Percentiles rank a stretch among this genome's conserved stretches.
Conservation (phyloP, 176 grass and related monocot genomes). For the Tillandsia leiboldiana region DNA sequence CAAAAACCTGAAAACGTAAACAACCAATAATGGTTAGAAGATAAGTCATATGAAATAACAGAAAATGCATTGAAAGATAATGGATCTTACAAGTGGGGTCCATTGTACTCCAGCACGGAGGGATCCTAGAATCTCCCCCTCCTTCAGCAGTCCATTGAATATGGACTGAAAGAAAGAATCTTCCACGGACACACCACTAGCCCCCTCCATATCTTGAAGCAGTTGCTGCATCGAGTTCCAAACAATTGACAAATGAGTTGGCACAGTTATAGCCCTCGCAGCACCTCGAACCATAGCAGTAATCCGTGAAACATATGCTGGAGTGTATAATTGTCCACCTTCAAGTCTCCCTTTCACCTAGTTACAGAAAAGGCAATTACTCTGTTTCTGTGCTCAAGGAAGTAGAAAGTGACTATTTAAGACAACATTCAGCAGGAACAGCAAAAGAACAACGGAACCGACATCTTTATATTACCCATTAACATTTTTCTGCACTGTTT, state of each 20-base stretch:
- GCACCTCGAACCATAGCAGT: slow-evolving; percentile 92
- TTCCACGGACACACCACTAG: slow-evolving; percentile 85
- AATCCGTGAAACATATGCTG: slow-evolving; percentile 77
- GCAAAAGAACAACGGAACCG: neutral
- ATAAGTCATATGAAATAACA: slow-evolving; percentile 13
- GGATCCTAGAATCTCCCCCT: slow-evolving; percentile 59
- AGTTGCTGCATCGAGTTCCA: slow-evolving; percentile 93
- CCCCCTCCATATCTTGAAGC: slow-evolving; percentile 80
- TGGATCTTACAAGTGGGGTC: slow-evolving; percentile 82
- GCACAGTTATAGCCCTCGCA: slow-evolving; percentile 77
- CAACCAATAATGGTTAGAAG: slow-evolving; percentile 15
- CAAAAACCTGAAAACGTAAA: slow-evolving; percentile 63
- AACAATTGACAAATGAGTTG: slow-evolving; percentile 72
- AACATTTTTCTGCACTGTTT: no score
- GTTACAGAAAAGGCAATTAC: slow-evolving; percentile 3
- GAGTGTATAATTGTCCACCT: slow-evolving; percentile 91
- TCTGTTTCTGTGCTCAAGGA: neutral
- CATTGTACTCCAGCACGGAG: slow-evolving; percentile 79
- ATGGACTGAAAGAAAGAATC: slow-evolving; percentile 85
- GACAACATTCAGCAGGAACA: neutral
- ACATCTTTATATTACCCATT: no score
- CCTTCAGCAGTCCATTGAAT: slow-evolving; percentile 85
- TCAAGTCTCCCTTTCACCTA: slow-evolving; percentile 95
- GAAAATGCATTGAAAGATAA: slow-evolving; percentile 17
- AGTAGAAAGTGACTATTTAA: slow-evolving; percentile 5